Conservation (phyloP, 2,329 filamentous ascomycete species). For the Botrytis pseudocinerea region DNA sequence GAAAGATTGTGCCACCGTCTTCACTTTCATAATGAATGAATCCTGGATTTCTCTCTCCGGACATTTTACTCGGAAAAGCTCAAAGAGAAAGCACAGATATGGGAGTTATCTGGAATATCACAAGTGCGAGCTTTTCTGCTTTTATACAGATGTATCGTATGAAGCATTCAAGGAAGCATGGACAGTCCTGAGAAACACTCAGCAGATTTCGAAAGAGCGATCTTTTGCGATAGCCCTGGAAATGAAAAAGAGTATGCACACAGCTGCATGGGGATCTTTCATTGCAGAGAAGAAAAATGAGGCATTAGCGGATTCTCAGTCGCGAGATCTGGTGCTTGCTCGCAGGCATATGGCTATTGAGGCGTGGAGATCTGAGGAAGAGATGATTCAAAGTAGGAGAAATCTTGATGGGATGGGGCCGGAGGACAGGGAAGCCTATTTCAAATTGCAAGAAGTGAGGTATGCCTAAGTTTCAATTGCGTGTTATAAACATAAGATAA, state of each 20-base stretch:
- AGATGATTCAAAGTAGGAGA: background rate
- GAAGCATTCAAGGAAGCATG: background rate
- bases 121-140: background rate
- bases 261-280: background rate
- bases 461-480: too few species aligned
- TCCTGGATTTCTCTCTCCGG: background rate
- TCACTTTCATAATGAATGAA: background rate
- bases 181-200: background rate
- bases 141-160: background rate
- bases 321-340: background rate
- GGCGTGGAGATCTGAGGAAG: background rate
- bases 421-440: background rate
- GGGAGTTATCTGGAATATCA: background rate
- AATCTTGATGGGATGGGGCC: background rate
- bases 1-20: background rate
- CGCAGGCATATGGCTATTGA: background rate
- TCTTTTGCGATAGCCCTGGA: background rate
- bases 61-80: background rate
- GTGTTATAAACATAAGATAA: background rate
- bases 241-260: background rate
- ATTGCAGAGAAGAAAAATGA: background rate
- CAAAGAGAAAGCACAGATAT: background rate
- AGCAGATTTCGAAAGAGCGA: background rate
- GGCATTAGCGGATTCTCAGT: background rate
- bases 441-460: background rate